Evolutionary conservation across 2,329 filamentous ascomycete species (phyloP).

Genomic region (Chaetomiaceae sp.): DNA sequence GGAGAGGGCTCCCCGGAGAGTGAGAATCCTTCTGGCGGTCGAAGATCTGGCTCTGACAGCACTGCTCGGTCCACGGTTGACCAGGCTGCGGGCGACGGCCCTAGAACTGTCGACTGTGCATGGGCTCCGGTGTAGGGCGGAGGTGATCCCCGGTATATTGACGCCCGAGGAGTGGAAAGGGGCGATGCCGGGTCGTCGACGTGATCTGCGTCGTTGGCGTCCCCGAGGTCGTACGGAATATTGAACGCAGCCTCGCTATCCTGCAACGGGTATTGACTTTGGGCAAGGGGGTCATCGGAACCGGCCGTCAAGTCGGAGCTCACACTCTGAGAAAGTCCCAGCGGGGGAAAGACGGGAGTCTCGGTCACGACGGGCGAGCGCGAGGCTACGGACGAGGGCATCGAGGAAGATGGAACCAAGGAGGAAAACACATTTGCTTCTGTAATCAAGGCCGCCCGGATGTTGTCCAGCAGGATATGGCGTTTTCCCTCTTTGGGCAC

Average conservation of each 20-base stretch:
- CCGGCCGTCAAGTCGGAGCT: conserved; percentile 29
- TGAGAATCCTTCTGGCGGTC: conserved; percentile 20
- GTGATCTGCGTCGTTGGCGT: conserved; percentile 33
- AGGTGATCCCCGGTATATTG: conserved; percentile 27
- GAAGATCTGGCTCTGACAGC: conserved; percentile 36
- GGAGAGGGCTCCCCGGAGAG: conserved; percentile 15
- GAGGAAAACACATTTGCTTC: conserved; percentile 62
- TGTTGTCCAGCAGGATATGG: conserved; percentile 57
- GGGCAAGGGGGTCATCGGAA: conserved; percentile 32
- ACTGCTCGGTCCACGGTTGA: conserved; percentile 30
- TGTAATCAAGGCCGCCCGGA: conserved; percentile 61
- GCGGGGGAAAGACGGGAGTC: conserved; percentile 12
- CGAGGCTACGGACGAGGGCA: conserved; percentile 52
- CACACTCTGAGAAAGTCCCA: conserved; percentile 14
- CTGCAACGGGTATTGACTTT: conserved; percentile 34
- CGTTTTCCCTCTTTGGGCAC: conserved; percentile 59
- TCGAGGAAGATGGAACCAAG: conserved; percentile 52
- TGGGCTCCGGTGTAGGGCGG: conserved; percentile 12
- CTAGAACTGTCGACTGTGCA: conserved; percentile 32
- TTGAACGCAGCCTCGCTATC: conserved; percentile 54
- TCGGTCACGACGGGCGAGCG: conserved; percentile 39
- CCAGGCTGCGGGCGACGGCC: conserved; percentile 31
- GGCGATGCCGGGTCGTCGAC: conserved; percentile 32
- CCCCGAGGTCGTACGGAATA: conserved; percentile 39
- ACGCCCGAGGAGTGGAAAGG: conserved; percentile 51